These are phyloP conservation scores for Murraya paniculata DNA, from an alignment of 345 rosid genomes.

Conservation along the genomic window DNA sequence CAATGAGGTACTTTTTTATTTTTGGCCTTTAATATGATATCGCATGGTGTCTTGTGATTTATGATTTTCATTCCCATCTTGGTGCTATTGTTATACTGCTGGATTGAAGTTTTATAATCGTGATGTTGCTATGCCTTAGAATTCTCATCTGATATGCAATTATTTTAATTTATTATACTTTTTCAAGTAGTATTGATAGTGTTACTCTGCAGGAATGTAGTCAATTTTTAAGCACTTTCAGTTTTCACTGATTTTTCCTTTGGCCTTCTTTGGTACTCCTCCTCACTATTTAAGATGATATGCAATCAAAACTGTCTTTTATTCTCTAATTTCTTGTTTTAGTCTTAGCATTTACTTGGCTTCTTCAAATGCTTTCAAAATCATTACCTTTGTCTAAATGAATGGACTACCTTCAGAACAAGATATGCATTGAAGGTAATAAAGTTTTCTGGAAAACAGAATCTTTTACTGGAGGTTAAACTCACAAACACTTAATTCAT, in stretches of 20 bases:
- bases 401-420: neutral
- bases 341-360: neutral
- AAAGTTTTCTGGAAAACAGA: neutral
- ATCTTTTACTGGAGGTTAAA: neutral
- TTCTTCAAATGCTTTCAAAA: neutral
- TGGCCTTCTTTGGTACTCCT: neutral
- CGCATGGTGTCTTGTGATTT: neutral
- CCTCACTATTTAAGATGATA: neutral
- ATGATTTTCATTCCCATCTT: neutral
- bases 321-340: neutral
- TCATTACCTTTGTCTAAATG: neutral
- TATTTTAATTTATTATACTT: neutral
- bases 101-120: neutral
- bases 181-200: neutral
- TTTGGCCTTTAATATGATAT: neutral
- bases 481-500: neutral
- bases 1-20: neutral
- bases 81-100: neutral
- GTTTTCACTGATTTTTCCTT: neutral
- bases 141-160: neutral
- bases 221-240: neutral
- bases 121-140: neutral
- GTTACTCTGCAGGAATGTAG: neutral
- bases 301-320: neutral
- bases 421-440: neutral